Base-by-base conservation (phyloP, 208 protist species). In the Leishmania mexicana region DNA sequence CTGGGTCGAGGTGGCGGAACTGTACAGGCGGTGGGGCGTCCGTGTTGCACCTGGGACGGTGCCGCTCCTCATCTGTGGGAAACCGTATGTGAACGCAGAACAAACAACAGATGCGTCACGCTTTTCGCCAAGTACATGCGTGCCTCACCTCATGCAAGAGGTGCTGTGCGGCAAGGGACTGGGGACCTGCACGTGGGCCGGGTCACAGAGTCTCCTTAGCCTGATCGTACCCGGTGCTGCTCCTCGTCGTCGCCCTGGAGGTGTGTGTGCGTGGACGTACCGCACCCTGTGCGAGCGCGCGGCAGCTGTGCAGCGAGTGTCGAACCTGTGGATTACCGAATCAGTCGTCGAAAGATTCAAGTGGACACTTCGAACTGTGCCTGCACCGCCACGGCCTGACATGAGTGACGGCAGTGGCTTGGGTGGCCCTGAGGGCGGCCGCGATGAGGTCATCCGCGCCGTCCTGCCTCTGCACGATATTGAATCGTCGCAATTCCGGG, bases 91-190 rank as follows among this genome's bases (percentile, higher is more conserved):
- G 31, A 92, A 94, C 72, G 90, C 88, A 0, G 88, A 94, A 77
- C 84, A 93, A 80, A 93, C 90, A n/a, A 90, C 82, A 2, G 83
- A 93, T 54, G 90, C 90, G 0, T 91, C 90, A 0, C 54, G 75
- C 45, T 93, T 93, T 75, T 87, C 75, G 21, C 49, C 83, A 0
- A 28, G 19, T 7, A 88, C 85, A 19, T 93, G 90, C 71, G 77
- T 84, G 0, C 83, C 88, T 17, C 75, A 85, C 58, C 75, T 80
- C 1, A 19, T 35, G 57, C 87, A 89, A 21, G 40, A 87, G 47
- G 71, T 90, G 1, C 73, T 92, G 13, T 83, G 65, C 11, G 15
- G 13, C 13, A 24, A 54, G 31, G 71, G 75, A 1, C 58, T 89
- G 0, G 38, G 67, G 5, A 1, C n/a, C 0, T 85, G 75, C 21